Evolutionary conservation across 208 protist genomes (phyloP), one percentile per base, ranked within the genome.

Genomic region (Blastocrithidia nonstop): DNA sequence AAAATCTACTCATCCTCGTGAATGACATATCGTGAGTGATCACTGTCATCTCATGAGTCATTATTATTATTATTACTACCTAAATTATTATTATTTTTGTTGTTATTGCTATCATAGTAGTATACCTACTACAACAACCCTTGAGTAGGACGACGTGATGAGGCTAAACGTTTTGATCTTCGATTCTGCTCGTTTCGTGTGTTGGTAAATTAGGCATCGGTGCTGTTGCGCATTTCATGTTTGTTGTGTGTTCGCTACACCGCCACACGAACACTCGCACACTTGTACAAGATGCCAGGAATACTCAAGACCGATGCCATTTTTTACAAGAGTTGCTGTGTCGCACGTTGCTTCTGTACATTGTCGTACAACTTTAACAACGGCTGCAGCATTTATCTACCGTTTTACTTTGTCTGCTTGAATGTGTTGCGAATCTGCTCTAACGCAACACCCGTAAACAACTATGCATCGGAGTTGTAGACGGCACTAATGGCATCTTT

Each of bases 401-500:
- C 75, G 21, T 71, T 71, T n/a, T 28, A 47, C 6, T 60, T 31
- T 1, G 64, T 61, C 13, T 50, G 49, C 24, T 77, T 49, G 33
- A 93, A 85, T 0, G 50, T 64, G 13, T 56, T 46, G 11, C 54
- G 66, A 48, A 89, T 71, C 46, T 47, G 59, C 4, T 77, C 63
- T 7, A 93, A 57, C 7, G 84, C 84, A 39, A 86, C 84, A 9
- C 78, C 84, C 6, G 68, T 78, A 47, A 93, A 93, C 42, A 88
- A 69, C 6, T 49, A 44, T n/a, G 45, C 51, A 49, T 93, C 79
- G 13, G 61, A 71, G 42, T 46, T 57, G 56, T 69, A 83, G 31
- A 93, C 73, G 16, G 57, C 33, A 45, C 78, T 64, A 67, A 93
- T 84, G 16, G 79, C 70, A 50, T 87, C 78, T 39, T 82, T 85